Conservation (phyloP, 2,329 filamentous ascomycete species). For the Spiromastix sp. region DNA sequence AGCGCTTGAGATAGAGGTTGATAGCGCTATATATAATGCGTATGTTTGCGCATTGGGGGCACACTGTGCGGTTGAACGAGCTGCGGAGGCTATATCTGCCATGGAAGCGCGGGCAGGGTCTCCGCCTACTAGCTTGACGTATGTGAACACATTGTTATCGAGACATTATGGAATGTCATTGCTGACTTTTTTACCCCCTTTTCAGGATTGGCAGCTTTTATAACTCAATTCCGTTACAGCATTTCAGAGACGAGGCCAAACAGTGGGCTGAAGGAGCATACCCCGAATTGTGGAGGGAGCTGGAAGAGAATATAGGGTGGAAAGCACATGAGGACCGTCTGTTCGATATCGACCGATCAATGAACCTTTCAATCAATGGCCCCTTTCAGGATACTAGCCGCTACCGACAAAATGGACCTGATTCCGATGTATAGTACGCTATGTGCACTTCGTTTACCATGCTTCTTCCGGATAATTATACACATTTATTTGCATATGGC, state of each 20-base stretch:
- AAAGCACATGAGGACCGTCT: slow-evolving; percentile 9
- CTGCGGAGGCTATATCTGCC: slow-evolving; percentile 53
- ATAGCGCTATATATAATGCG: slow-evolving; percentile 59
- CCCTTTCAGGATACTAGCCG: no score
- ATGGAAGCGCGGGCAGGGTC: slow-evolving; percentile 58
- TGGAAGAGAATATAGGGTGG: slow-evolving; percentile 37
- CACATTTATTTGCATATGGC: no score
- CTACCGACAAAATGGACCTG: no score
- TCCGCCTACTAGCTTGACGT: slow-evolving; percentile 61
- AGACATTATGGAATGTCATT: slow-evolving; percentile 1
- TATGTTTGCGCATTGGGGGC: slow-evolving; percentile 69
- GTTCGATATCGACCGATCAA: slow-evolving; percentile 10
- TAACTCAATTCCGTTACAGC: slow-evolving; percentile 58
- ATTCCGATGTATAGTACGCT: no score
- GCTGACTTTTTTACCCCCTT: background rate
- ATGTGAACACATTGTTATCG: no score
- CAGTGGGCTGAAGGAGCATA: slow-evolving; percentile 62
- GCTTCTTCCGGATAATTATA: no score
- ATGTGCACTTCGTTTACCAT: no score
- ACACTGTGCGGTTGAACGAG: slow-evolving; percentile 59
- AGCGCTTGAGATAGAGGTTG: slow-evolving; percentile 67
- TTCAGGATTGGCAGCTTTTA: slow-evolving; percentile 62
- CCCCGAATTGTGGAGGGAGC: slow-evolving; percentile 56
- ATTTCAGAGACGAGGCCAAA: slow-evolving; percentile 59
- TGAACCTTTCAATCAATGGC: no score